Base-by-base conservation (phyloP, 768 basidiomycete species). In the Suillus tomentosus region DNA sequence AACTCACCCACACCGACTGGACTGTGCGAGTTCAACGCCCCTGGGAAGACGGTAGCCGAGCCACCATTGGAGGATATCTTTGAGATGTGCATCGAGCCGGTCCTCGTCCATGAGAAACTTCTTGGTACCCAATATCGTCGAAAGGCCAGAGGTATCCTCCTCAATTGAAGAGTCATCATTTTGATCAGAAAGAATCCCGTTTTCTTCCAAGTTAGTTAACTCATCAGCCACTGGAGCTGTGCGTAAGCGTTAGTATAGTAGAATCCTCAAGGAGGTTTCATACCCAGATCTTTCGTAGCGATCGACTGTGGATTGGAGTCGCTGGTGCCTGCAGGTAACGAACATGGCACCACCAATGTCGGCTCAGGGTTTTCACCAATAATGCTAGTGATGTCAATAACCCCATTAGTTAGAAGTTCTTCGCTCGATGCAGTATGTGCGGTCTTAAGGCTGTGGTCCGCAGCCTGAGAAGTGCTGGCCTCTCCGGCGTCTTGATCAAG, bases 11-110 rank as follows among this genome's bases (percentile, higher is more conserved):
- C 94, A 94, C 58, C 93, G 81, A 62, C 80, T 69, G 3, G 87
- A 78, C 59, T 90, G 79, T 51, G 82, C 76, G 24, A 88, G 37
- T 3, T 81, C 80, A 0, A 95, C 95, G 1, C 95, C 95, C n/a
- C 76, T 73, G 0, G 94, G 86, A 37, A 81, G 78, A 47, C 94
- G 81, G 60, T 80, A 68, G 1, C 93, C 92, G 63, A 82, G 76
- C 95, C 95, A 96, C 86, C 90, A 95, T 58, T 81, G 73, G 2
- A 94, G 73, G 0, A 89, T 79, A 60, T 80, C 80, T 1, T 70
- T 67, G 27, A 95, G 75, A 66, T 90, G 81, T 1, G 65, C 65
- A 27, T 87, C 81, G 22, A 96, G 80, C 51, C 84, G 65, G 1
- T 51, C 47, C 10, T 84, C 78, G 57, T 92, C 79, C 72, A 90